Evolutionary conservation across 345 rosid genomes (phyloP).

Genomic region (Camelina hispida): DNA sequence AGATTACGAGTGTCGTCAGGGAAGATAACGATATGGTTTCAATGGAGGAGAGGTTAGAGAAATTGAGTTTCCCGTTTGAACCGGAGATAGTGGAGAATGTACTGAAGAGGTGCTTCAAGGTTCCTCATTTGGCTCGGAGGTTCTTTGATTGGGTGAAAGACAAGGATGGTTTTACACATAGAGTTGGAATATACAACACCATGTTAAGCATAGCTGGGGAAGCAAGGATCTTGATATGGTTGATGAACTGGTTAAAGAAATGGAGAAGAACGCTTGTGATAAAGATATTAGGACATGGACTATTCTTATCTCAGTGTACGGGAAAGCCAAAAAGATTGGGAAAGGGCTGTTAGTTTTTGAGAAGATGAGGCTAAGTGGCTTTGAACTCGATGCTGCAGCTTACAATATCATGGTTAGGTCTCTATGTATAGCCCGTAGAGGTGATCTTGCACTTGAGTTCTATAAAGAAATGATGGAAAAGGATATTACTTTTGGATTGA

Average conservation of each 20-base stretch:
- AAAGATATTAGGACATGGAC: conserved; percentile 74
- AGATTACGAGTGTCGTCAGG: conserved; percentile 59
- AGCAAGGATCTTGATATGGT: conserved; percentile 55
- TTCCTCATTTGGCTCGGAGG: conserved; percentile 73
- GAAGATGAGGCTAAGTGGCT: conserved; percentile 65
- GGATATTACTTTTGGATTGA: conserved; percentile 57
- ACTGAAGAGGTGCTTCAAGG: conserved; percentile 75
- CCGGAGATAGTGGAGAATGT: conserved; percentile 73
- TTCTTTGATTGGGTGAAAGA: conserved; percentile 75
- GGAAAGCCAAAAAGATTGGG: conserved; percentile 65
- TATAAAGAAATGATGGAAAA: conserved; percentile 72
- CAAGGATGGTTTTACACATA: conserved; percentile 56
- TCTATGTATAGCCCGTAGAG: conserved; percentile 61
- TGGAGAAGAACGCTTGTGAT: conserved; percentile 61
- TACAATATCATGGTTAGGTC: conserved; percentile 56
- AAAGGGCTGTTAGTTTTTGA: conserved; percentile 63
- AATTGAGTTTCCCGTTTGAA: conserved; percentile 50
- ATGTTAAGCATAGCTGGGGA: conserved; percentile 71
- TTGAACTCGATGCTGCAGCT: conserved; percentile 56
- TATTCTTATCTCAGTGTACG: conserved; percentile 65
- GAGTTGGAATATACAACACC: conserved; percentile 60
- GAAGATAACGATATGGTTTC: conserved; percentile 46
- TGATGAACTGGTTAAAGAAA: conserved; percentile 62
- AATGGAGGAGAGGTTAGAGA: conserved; percentile 72
- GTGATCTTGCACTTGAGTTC: conserved; percentile 71